A percentile compares a stretch with the other conserved stretches of the same genome.
Evolutionary conservation across 768 basidiomycete species (phyloP).

Genomic region (Suillus brevipes): DNA sequence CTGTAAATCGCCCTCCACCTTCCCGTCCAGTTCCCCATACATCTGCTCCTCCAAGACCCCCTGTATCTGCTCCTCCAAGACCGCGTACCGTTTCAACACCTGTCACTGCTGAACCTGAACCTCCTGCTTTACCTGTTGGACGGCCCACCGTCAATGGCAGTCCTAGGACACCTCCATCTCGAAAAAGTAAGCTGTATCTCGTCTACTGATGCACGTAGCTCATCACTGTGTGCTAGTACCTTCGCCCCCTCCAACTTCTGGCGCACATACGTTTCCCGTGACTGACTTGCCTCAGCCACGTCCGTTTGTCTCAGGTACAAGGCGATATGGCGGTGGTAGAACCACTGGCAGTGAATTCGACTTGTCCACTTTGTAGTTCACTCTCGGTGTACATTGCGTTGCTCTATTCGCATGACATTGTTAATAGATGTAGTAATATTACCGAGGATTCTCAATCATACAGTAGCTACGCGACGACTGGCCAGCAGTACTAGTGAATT

Average conservation of each 20-base stretch:
- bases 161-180: conserved; percentile 35
- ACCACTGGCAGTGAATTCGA: conserved; percentile 74
- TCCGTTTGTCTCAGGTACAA: conserved; percentile 49
- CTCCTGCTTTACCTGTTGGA: conserved; percentile 16
- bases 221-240: conserved; percentile 40
- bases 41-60: conserved; percentile 8
- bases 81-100: conserved; percentile 29
- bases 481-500: neutral
- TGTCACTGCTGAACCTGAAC: conserved; percentile 11
- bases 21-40: conserved; percentile 1
- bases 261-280: conserved; percentile 73
- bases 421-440: neutral
- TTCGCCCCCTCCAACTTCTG: conserved; percentile 61
- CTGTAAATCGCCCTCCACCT: conserved; percentile 19
- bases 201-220: conserved; percentile 9
- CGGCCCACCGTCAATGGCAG: conserved; percentile 19
- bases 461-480: neutral
- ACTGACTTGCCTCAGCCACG: conserved; percentile 78
- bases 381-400: neutral
- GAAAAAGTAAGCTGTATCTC: conserved; percentile 46
- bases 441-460: neutral
- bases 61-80: conserved; percentile 19
- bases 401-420: neutral
- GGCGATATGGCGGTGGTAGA: conserved; percentile 66
- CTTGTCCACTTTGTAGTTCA: conserved; percentile 34